Evolutionary conservation across 164 flowering plant genomes (phyloP).

Genomic region (Vitis vinifera): DNA sequence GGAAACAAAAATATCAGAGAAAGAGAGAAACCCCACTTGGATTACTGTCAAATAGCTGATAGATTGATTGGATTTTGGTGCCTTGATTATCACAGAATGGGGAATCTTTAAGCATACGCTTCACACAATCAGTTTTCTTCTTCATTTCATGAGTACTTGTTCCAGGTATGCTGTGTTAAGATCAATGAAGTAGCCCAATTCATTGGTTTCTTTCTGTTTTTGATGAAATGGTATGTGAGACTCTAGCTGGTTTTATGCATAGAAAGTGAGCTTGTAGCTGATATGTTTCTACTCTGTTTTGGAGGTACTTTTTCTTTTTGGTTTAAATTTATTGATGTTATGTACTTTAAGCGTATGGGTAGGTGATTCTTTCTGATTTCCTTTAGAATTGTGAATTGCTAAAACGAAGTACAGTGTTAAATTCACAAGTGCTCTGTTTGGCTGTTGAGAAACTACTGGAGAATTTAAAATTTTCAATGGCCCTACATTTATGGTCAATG

Average conservation of each 20-base stretch:
- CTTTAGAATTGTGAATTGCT: background rate
- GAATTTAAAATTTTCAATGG: background rate
- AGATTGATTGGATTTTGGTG: conserved; percentile 10
- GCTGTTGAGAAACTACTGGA: background rate
- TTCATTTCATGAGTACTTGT: background rate
- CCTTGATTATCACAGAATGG: conserved; percentile 14
- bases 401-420: background rate
- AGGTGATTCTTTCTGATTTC: background rate
- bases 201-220: background rate
- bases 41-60: conserved; percentile 11
- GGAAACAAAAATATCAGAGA: background rate
- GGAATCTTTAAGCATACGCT: background rate
- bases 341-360: conserved; percentile 12
- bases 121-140: conserved; percentile 8
- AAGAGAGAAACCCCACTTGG: background rate
- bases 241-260: background rate
- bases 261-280: background rate
- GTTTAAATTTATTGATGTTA: background rate
- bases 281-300: conserved; percentile 5
- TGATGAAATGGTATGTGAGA: background rate
- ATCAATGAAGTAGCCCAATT: background rate
- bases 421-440: background rate
- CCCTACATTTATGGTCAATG: background rate
- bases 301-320: background rate
- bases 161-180: conserved; percentile 1